A percentile compares a stretch with the other conserved stretches of the same genome.
Conservation (phyloP, 2,329 filamentous ascomycete genomes). For the Alternaria infectoria region DNA sequence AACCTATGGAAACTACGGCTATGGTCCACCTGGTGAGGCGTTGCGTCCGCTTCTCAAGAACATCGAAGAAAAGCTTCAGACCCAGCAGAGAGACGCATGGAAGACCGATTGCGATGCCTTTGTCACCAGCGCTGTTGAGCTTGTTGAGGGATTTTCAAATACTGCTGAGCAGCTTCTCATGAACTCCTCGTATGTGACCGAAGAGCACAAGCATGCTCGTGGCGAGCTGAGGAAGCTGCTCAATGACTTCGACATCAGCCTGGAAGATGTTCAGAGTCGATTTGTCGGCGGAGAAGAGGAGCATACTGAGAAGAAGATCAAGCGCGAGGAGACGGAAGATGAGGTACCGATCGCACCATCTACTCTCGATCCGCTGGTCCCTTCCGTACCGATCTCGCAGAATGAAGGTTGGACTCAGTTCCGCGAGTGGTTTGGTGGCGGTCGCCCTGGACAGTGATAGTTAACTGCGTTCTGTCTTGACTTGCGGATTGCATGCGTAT, state of each 20-base stretch:
- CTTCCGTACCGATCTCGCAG: neutral
- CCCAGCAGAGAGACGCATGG: neutral
- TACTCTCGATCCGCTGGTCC: neutral
- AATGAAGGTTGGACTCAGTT: neutral
- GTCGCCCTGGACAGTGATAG: neutral
- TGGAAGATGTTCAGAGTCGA: neutral
- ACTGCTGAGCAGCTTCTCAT: slow-evolving; percentile 6
- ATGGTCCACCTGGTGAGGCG: neutral
- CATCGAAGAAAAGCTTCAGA: neutral
- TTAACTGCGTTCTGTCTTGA: neutral
- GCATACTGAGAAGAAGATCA: neutral
- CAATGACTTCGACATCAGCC: neutral
- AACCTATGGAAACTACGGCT: neutral
- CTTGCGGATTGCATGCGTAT: neutral
- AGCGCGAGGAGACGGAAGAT: neutral
- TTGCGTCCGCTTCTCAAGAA: neutral
- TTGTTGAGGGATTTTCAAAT: neutral
- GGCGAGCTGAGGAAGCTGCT: neutral
- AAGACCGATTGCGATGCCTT: slow-evolving; percentile 1
- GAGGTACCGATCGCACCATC: rapidly evolving
- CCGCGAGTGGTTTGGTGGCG: neutral
- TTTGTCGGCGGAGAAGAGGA: neutral
- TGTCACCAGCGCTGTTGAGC: neutral
- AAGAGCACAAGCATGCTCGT: slow-evolving; percentile 1
- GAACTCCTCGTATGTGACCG: neutral